Conservation (phyloP, 2,329 filamentous ascomycete genomes). For the Cladophialophora psammophila region DNA sequence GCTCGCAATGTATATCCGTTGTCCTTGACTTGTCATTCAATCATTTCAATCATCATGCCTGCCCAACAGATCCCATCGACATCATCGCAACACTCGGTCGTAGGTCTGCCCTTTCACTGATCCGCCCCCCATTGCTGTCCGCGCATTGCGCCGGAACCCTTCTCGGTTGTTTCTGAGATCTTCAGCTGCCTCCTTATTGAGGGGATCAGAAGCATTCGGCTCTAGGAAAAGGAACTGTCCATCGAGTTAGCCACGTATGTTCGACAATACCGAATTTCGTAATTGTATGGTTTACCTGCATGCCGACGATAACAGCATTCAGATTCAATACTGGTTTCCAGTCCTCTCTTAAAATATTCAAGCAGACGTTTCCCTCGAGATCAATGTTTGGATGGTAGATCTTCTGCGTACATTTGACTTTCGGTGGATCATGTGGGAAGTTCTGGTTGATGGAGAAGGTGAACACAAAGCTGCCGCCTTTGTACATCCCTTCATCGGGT, state of each 20-base stretch:
- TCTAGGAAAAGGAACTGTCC: slow-evolving; percentile 92
- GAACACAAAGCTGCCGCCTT: slow-evolving; percentile 85
- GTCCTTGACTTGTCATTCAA: slow-evolving; percentile 15
- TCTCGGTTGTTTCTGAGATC: slow-evolving; percentile 87
- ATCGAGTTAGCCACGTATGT: not conserved
- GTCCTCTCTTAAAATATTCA: slow-evolving; percentile 96
- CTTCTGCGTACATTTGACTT: slow-evolving; percentile 96
- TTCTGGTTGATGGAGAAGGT: slow-evolving; percentile 91
- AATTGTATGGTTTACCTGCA: slow-evolving; percentile 68
- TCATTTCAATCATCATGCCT: slow-evolving; percentile 17
- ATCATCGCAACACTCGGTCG: slow-evolving; percentile 68
- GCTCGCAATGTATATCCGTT: slow-evolving; percentile 10
- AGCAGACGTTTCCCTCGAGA: slow-evolving; percentile 93
- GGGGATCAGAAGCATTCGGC: slow-evolving; percentile 93
- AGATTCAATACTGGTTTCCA: slow-evolving; percentile 99
- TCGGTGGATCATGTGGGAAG: slow-evolving; percentile 96
- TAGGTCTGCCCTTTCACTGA: slow-evolving; percentile 74
- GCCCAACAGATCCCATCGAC: not conserved
- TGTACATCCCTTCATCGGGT: slow-evolving; percentile 75
- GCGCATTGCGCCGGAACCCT: slow-evolving; percentile 89
- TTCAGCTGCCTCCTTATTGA: slow-evolving; percentile 97
- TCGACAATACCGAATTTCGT: not conserved
- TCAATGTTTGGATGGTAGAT: slow-evolving; percentile 99
- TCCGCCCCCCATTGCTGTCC: slow-evolving; percentile 81
- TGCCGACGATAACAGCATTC: slow-evolving; percentile 92